A percentile compares a stretch with the other conserved stretches of the same genome.
Conservation (phyloP, 495 filamentous ascomycete species). For the Aspergillus coremiiformis region DNA sequence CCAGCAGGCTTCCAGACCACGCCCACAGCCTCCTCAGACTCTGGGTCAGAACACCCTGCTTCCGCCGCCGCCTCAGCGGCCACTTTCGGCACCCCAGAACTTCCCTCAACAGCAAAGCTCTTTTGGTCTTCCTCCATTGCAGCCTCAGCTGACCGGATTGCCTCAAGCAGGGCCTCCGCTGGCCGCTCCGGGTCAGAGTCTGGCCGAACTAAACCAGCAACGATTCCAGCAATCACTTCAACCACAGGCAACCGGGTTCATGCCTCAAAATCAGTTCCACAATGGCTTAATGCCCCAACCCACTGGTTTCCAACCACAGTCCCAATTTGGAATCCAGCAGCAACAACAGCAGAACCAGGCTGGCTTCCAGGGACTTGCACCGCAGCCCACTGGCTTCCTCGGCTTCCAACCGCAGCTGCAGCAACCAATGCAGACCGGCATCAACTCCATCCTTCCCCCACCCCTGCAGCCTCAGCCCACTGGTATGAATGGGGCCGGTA, state of each 20-base stretch:
- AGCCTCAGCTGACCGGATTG: conserved; percentile 79
- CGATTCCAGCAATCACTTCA: conserved; percentile 49
- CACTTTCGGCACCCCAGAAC: conserved; percentile 84
- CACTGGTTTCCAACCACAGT: conserved; percentile 45
- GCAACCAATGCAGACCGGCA: conserved; percentile 41
- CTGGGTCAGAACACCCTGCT: conserved; percentile 58
- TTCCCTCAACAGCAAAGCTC: conserved; percentile 61
- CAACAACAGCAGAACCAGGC: conserved; percentile 45
- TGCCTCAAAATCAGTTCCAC: conserved; percentile 43
- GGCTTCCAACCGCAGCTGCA: conserved; percentile 39
- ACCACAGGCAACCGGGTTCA: conserved; percentile 50
- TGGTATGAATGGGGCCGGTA: conserved; percentile 51
- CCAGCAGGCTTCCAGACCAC: conserved; percentile 51
- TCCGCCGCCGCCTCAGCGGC: conserved; percentile 74
- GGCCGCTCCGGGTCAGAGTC: conserved; percentile 66
- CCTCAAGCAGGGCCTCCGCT: conserved; percentile 43
- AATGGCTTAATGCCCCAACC: conserved; percentile 45
- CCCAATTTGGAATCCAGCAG: conserved; percentile 47
- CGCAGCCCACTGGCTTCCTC: conserved; percentile 61
- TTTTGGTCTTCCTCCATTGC: conserved; percentile 67
- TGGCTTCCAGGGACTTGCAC: conserved; percentile 52
- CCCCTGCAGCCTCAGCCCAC: conserved; percentile 46
- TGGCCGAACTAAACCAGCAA: conserved; percentile 63
- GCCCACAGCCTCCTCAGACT: conserved; percentile 63
- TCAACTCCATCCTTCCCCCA: conserved; percentile 41